Base-by-base conservation (phyloP, 306 rosid species). In the Inga oerstediana region DNA sequence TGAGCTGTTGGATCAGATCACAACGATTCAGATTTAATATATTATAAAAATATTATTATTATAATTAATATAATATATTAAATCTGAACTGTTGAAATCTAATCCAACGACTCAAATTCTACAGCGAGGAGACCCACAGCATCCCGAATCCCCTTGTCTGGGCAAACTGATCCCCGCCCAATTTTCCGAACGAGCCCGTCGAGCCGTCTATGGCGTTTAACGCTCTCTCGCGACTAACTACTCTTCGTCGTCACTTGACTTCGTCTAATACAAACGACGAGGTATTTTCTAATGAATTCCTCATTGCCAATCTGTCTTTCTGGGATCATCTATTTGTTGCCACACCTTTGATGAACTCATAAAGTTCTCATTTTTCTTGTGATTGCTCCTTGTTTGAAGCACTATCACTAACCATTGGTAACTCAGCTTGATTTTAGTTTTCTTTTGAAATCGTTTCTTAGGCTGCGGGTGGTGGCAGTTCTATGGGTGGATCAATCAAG, bases 181-280 rank as follows among this genome's bases (percentile, higher is more conserved):
- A 27, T 27, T 27, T 27, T 27, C 30, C 30, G 17, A 13, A 4
- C 39, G 7, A 20, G n/a, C n/a, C n/a, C n/a, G n/a, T n/a, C n/a
- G n/a, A n/a, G 32, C 51, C 65, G 73, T 51, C 61, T 5, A 89
- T 89, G 91, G 72, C 72, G 74, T 93, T 90, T 73, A 84, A 90
- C 19, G 92, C 94, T 11, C 74, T 81, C 77, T 88, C 89, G 3
- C 85, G 97, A 69, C 39, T 94, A 19, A 76, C 82, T 72, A 93
- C 84, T 89, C 88, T 91, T 76, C 84, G 80, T 13, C 80, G 88
- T 79, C 97, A 95, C 85, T 80, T 95, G 20, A 72, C 83, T 71
- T 77, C 86, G 64, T 35, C 51, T 49, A 52, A 67, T 73, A 54
- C 88, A 27, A 68, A 58, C n/a, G 83, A 46, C 84, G 81, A 79